These are phyloP conservation scores for Hygrophoropsis aurantiaca DNA, from an alignment of 768 basidiomycete genomes.

Conservation along the genomic window DNA sequence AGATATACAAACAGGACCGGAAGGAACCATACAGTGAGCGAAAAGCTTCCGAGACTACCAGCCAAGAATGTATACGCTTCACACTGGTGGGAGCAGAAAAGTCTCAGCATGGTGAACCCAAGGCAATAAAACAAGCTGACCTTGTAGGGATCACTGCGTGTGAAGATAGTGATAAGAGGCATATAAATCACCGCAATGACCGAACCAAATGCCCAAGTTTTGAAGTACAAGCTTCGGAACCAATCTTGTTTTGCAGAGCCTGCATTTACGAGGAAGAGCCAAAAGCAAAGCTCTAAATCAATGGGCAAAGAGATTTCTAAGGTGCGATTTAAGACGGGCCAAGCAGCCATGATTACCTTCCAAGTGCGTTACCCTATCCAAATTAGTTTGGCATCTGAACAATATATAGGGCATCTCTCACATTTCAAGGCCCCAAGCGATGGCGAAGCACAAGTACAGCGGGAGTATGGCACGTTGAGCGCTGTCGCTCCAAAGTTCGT, in stretches of 20 bases:
- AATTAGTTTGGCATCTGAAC: background rate
- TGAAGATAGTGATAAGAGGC: conserved; percentile 69
- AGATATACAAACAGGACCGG: conserved; percentile 48
- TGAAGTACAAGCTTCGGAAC: conserved; percentile 78
- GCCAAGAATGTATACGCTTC: conserved; percentile 71
- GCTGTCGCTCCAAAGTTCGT: conserved; percentile 48
- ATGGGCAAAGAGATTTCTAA: background rate
- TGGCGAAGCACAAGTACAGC: conserved; percentile 58
- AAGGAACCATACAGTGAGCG: conserved; percentile 72
- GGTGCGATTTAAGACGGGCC: background rate
- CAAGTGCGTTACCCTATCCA: conserved; percentile 67
- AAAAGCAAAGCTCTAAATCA: conserved; percentile 79
- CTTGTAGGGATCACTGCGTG: conserved; percentile 56
- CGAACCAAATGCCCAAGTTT: conserved; percentile 69
- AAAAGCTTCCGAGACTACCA: conserved; percentile 67
- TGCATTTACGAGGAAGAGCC: conserved; percentile 79
- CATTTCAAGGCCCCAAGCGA: conserved; percentile 79
- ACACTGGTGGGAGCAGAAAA: conserved; percentile 39
- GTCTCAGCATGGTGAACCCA: background rate
- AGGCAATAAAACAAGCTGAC: conserved; percentile 33
- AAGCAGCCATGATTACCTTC: conserved; percentile 51
- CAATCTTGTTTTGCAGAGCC: conserved; percentile 65
- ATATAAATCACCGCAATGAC: conserved; percentile 58
- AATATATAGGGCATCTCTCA: conserved; percentile 33
- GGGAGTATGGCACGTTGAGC: conserved; percentile 60